Conservation (phyloP, 2,329 filamentous ascomycete species). For the Fusarium fracticaudum region DNA sequence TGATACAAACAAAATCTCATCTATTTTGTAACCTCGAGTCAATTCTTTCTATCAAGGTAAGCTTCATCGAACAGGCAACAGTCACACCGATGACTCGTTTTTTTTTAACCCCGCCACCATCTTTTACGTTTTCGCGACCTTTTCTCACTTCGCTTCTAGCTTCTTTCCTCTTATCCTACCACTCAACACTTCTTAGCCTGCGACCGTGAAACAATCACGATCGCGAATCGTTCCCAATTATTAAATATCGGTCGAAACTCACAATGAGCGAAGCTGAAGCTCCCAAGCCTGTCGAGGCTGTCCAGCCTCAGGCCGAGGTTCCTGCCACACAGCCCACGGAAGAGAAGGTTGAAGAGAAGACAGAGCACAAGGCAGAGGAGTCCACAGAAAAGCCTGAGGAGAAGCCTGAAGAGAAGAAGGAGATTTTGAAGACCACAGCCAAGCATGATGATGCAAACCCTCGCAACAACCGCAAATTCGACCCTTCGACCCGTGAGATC, state of each 20-base stretch:
- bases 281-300: conserved; percentile 52
- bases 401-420: conserved; percentile 36
- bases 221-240: conserved; percentile 15
- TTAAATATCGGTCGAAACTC: conserved; percentile 18
- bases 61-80: conserved; percentile 6
- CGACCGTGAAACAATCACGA: conserved; percentile 4
- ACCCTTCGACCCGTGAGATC: conserved; percentile 72
- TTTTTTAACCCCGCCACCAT: conserved; percentile 43
- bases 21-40: neutral
- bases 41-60: conserved; percentile 16
- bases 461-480: conserved; percentile 73
- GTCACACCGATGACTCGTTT: conserved; percentile 40
- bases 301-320: conserved; percentile 44
- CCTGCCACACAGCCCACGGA: conserved; percentile 40
- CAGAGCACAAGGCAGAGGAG: conserved; percentile 42
- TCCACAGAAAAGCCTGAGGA: conserved; percentile 41
- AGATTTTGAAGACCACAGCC: conserved; percentile 58
- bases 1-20: neutral
- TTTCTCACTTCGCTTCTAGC: conserved; percentile 29
- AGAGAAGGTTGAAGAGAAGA: conserved; percentile 41
- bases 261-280: conserved; percentile 54
- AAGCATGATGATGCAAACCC: conserved; percentile 51
- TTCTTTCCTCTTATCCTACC: conserved; percentile 10
- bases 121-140: conserved; percentile 38
- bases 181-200: neutral